phyloP scores from a whole-genome alignment of 2,329 filamentous ascomycete species.

The Calonectria honghensis region DNA sequence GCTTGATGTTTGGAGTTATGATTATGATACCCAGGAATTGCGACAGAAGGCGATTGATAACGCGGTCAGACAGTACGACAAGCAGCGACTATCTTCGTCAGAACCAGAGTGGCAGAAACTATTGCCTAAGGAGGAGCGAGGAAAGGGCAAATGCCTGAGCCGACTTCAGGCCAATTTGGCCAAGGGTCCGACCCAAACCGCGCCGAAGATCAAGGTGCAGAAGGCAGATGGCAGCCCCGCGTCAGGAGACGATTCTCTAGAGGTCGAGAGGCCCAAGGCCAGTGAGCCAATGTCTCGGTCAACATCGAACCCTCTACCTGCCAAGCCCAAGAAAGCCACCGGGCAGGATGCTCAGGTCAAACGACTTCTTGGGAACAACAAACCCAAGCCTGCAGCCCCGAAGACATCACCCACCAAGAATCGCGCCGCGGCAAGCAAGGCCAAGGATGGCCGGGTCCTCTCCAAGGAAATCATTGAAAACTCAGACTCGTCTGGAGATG shows the following conservation, averaged over 20 bases:
- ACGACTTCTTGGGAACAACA: conserved; percentile 66
- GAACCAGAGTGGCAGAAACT: conserved; percentile 78
- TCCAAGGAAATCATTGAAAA: conserved; percentile 75
- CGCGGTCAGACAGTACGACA: conserved; percentile 76
- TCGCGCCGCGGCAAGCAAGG: conserved; percentile 56
- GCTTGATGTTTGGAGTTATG: conserved; percentile 78
- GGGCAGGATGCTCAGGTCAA: conserved; percentile 75
- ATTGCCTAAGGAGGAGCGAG: conserved; percentile 74
- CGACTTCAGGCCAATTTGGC: conserved; percentile 76
- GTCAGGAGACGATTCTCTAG: conserved; percentile 61
- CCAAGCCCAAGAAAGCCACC: conserved; percentile 74
- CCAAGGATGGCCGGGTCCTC: conserved; percentile 67
- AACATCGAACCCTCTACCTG: conserved; percentile 69
- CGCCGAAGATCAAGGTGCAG: conserved; percentile 70
- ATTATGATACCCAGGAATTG: conserved; percentile 72
- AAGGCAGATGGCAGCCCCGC: conserved; percentile 69
- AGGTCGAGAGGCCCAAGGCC: conserved; percentile 56
- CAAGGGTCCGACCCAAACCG: conserved; percentile 67
- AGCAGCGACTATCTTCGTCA: conserved; percentile 72
- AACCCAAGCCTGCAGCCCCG: conserved; percentile 58
- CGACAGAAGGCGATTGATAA: conserved; percentile 78
- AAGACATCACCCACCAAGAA: conserved; percentile 66
- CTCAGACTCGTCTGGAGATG: conserved; percentile 73
- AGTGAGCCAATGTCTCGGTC: conserved; percentile 69
- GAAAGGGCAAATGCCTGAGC: conserved; percentile 76